Evolutionary conservation across 192 early-diverging fungal genomes (phyloP).

Genomic region (Coemansia sp.): DNA sequence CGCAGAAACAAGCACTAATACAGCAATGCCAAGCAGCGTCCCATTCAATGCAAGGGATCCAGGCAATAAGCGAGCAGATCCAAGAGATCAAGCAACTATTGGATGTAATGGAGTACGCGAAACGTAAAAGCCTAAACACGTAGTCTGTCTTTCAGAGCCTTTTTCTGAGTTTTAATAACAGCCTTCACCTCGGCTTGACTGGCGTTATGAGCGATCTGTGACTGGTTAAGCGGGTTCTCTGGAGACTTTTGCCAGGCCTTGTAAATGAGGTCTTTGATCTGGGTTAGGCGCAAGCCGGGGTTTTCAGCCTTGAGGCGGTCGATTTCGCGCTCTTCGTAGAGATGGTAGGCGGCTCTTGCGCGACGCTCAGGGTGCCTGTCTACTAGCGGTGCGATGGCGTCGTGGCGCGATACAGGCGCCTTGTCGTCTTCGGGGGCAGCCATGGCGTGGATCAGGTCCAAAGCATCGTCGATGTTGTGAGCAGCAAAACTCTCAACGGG

Average conservation of each 20-base stretch:
- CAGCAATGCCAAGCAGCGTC: constrained; percentile 29
- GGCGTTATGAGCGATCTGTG: constrained; percentile 72
- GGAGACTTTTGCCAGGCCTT: constrained; percentile 77
- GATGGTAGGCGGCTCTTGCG: constrained; percentile 72
- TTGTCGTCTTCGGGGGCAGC: constrained; percentile 1
- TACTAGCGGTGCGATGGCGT: constrained; percentile 55
- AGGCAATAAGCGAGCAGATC: constrained; percentile 9
- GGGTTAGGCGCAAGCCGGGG: constrained; percentile 73
- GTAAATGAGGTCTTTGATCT: constrained; percentile 77
- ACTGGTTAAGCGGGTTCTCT: constrained; percentile 80
- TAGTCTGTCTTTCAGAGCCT: constrained; percentile 35
- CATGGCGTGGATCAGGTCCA: constrained; percentile 68
- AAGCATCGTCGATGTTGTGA: constrained; percentile 81
- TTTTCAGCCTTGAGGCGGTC: constrained; percentile 75
- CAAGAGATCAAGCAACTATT: constrained; percentile 44
- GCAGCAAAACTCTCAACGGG: constrained; percentile 72
- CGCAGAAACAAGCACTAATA: constrained; percentile 27
- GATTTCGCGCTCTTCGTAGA: constrained; percentile 72
- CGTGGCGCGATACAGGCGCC: constrained; percentile 12
- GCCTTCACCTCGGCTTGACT: constrained; percentile 60
- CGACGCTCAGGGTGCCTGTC: constrained; percentile 91
- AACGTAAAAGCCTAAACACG: constrained; percentile 27
- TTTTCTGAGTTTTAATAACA: constrained; percentile 50
- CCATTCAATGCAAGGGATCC: constrained; percentile 20
- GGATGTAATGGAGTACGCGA: constrained; percentile 47